A percentile compares a stretch with the other conserved stretches of the same genome.
Conservation (phyloP, 2,329 filamentous ascomycete genomes). For the Immersiporthe knoxdaviesiana region DNA sequence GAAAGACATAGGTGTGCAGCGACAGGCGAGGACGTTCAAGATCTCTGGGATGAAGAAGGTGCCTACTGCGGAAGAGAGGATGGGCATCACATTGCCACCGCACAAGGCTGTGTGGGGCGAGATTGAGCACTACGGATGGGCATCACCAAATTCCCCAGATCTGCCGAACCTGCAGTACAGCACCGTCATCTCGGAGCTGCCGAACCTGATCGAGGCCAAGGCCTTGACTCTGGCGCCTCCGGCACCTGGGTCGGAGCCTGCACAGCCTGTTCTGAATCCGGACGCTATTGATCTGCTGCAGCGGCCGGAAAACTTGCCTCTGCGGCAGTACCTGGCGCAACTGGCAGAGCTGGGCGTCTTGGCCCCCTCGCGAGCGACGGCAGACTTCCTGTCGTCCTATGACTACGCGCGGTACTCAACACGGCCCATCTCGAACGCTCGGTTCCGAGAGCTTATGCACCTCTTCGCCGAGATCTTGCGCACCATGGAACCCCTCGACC, state of each 20-base stretch:
- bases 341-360: constrained; percentile 70
- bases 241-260: constrained; percentile 45
- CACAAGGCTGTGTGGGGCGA: constrained; percentile 71
- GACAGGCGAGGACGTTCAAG: constrained; percentile 31
- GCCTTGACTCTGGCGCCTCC: constrained; percentile 81
- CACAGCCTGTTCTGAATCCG: constrained; percentile 57
- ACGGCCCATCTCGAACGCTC: constrained; percentile 65
- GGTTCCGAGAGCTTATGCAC: constrained; percentile 81
- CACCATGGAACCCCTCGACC: constrained; percentile 69
- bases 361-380: constrained; percentile 47
- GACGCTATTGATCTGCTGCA: constrained; percentile 73
- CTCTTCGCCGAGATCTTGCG: constrained; percentile 81
- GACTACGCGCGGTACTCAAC: constrained; percentile 85
- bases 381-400: constrained; percentile 74
- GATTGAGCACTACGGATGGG: constrained; percentile 89
- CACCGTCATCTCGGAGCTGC: constrained; percentile 80
- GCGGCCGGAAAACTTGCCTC: constrained; percentile 69
- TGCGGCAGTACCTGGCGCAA: constrained; percentile 78
- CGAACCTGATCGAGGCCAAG: constrained; percentile 88
- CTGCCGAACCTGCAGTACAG: constrained; percentile 82
- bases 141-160: constrained; percentile 74
- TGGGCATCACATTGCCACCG: constrained; percentile 52
- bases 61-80: constrained; percentile 42
- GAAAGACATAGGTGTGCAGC: background rate
- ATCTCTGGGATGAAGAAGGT: constrained; percentile 41